phyloP scores from a whole-genome alignment of 1,139 yeast species.

The Kodamaea anthophila region DNA sequence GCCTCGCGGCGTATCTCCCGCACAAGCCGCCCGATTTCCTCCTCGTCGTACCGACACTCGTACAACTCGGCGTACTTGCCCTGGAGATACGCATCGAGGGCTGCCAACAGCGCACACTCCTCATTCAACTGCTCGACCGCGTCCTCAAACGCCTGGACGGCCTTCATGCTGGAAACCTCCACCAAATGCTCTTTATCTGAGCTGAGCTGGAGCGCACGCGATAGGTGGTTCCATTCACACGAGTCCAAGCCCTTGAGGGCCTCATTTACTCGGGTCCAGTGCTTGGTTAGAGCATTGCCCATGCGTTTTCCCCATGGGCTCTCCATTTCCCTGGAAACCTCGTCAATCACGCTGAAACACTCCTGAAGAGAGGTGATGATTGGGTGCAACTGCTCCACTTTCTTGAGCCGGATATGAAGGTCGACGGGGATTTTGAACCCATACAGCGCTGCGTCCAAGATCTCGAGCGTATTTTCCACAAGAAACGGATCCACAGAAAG shows the following conservation, averaged over 20 bases:
- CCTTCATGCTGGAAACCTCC: constrained; percentile 36
- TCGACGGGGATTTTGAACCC: constrained; percentile 54
- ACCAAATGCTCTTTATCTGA: constrained; percentile 17
- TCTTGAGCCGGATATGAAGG: constrained; percentile 30
- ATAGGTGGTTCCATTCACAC: constrained; percentile 52
- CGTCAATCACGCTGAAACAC: constrained; percentile 24
- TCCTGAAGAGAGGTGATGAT: constrained; percentile 53
- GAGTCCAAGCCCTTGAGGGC: no score
- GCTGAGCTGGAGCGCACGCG: constrained; percentile 43
- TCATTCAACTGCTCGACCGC: constrained; percentile 20
- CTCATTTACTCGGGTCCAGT: no score
- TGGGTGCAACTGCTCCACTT: constrained; percentile 48
- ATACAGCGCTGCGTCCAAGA: constrained; percentile 14
- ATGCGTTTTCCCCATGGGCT: no score
- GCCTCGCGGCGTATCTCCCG: constrained; percentile 38
- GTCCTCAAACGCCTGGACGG: constrained; percentile 36
- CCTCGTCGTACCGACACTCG: constrained; percentile 21
- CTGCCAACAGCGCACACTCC: constrained; percentile 29
- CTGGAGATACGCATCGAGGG: constrained; percentile 16
- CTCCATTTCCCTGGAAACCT: constrained; percentile 32
- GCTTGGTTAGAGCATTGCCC: background rate
- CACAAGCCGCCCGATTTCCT: constrained; percentile 21
- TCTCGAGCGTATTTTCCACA: background rate
- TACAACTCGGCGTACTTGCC: constrained; percentile 16
- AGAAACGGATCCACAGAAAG: background rate